A percentile compares a stretch with the other conserved stretches of the same genome.
Evolutionary conservation across 164 flowering plant genomes (phyloP).

Genomic region (Vitis labrusca): DNA sequence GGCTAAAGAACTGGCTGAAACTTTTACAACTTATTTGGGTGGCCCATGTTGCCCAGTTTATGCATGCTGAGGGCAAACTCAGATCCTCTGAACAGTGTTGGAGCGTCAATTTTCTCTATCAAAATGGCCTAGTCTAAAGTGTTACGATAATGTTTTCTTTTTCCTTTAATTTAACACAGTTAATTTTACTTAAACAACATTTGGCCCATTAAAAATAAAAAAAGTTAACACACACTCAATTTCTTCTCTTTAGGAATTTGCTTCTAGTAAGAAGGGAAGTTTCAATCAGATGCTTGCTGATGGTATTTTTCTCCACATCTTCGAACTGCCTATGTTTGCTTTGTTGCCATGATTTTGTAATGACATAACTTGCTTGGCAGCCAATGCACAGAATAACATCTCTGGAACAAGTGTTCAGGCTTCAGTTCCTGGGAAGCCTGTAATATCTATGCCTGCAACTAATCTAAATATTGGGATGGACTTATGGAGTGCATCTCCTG

Average conservation of each 20-base stretch:
- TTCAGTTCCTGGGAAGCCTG: conserved; percentile 66
- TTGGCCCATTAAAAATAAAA: too few species aligned
- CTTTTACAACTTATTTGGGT: background rate
- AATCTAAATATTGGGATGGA: conserved; percentile 87
- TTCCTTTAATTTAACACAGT: background rate
- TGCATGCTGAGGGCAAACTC: background rate
- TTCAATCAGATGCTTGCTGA: conserved; percentile 86
- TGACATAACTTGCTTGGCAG: conserved; percentile 33
- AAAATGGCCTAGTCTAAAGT: background rate
- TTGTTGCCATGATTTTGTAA: conserved; percentile 1
- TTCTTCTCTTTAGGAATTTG: conserved; percentile 40
- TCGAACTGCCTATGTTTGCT: background rate
- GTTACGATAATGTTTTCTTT: background rate
- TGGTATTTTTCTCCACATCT: conserved; percentile 39
- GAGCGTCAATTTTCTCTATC: background rate
- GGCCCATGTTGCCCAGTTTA: background rate
- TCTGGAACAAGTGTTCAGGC: conserved; percentile 32
- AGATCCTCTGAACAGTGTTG: background rate
- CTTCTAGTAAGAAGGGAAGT: conserved; percentile 62
- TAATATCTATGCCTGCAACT: conserved; percentile 57
- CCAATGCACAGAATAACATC: conserved; percentile 56
- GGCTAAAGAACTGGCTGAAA: background rate
- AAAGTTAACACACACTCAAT: background rate
- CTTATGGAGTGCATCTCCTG: conserved; percentile 65
- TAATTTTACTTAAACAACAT: too few species aligned